Base-by-base conservation (phyloP, 176 grass and related monocot genomes). In the Aegilops sharonensis region DNA sequence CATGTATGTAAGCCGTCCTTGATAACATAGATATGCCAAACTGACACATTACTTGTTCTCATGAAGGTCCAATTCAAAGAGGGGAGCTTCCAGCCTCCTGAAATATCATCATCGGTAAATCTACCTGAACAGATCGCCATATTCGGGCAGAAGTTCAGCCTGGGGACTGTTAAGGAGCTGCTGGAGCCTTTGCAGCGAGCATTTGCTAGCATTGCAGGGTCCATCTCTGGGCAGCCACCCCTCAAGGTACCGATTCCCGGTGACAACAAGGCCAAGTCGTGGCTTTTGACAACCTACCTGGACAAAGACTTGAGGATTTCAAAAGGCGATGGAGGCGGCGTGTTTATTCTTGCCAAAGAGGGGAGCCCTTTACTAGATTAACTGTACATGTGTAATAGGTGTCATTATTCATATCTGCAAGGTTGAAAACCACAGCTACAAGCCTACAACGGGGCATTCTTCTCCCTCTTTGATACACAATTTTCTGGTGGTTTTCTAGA, bases 271-370 rank as follows among this genome's bases (percentile, higher is more conserved):
- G 89, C 70, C 5, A 72, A 48, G 56, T 94, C 97, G 0, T 96
- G 97, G 93, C 97, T 98, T 78, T 67, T 98, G 92, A 98, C 88
- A 21, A 98, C 97, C 42, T 96, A 95, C 87, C 87, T 98, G 6
- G 94, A 98, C 68, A 86, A 93, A 71, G 94, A 98, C 61, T 82
- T 98, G 11, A 95, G 97, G 83, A 92, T 98, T 74, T 98, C 97
- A 2, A 95, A 92, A 84, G 94, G 97, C 0, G 94, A 98, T 45
- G 97, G 97, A 5, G 93, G 97, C 2, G 92, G 97, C 20, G 67
- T 98, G 35, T 98, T 98, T 83, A 72, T 98, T 85, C 97, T 98
- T 57, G 94, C 68, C 36, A 98, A 95, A 86, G 92, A 94, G 80
- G 97, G 90, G 71, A 96, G 94, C 84, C 75, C 94, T 34, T 90